Evolutionary conservation across 75 land plant genomes (phyloP).

Genomic region (Ceratopteris richardii): DNA sequence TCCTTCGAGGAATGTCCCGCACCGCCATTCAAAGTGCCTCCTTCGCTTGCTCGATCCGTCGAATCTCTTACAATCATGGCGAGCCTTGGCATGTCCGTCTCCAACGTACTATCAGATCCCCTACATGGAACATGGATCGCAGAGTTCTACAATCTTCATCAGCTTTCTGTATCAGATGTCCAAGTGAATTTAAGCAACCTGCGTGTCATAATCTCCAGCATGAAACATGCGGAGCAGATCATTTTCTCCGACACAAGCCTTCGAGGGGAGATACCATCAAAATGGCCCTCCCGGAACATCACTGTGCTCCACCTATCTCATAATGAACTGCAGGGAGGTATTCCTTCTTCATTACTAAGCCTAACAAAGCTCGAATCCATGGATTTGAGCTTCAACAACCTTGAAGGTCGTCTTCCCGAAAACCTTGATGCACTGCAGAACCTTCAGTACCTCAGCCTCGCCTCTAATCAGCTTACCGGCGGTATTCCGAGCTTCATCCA

Average conservation of each 20-base stretch:
- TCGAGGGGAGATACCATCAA: too few relatives aligned
- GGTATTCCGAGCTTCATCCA: not conserved
- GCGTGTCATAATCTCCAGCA: not conserved
- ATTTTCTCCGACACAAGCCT: too few relatives aligned
- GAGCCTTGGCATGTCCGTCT: constrained; percentile 2
- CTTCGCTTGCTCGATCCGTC: too few relatives aligned
- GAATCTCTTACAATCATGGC: not conserved
- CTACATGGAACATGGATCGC: not conserved
- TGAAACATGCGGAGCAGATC: not conserved
- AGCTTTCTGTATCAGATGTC: constrained; percentile 2
- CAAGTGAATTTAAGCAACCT: not conserved
- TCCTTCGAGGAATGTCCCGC: too few relatives aligned
- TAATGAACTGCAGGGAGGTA: too few relatives aligned
- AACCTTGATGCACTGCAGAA: not conserved
- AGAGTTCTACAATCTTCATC: not conserved
- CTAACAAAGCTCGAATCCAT: too few relatives aligned
- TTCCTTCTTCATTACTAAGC: too few relatives aligned
- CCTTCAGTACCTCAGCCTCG: not conserved
- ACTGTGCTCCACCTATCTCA: too few relatives aligned
- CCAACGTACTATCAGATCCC: not conserved
- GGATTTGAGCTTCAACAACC: constrained; percentile 1
- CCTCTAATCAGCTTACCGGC: not conserved
- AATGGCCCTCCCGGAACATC: too few relatives aligned
- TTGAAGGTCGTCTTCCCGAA: not conserved
- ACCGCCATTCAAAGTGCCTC: too few relatives aligned